Evolutionary conservation across 176 grass and related monocot species (phyloP).

Genomic region (Pontederia paniculata): DNA sequence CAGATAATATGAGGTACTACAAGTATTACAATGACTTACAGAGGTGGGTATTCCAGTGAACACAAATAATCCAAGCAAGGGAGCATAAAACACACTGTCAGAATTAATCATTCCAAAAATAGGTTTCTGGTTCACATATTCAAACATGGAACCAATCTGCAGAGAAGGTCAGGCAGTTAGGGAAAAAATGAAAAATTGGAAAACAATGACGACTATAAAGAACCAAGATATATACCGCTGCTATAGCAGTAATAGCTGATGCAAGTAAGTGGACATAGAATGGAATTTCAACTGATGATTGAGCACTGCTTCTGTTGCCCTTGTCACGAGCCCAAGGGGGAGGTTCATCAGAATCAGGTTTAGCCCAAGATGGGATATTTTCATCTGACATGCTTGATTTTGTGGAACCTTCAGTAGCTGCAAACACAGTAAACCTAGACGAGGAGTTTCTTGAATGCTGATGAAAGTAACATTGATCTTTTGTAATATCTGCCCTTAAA

Average conservation of each 20-base stretch:
- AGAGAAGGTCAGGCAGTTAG: not conserved
- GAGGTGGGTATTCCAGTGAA: conserved; percentile 84
- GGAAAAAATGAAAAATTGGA: not conserved
- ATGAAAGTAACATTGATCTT: not conserved
- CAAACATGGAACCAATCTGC: conserved; percentile 90
- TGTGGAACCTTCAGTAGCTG: conserved; percentile 34
- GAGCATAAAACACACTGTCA: conserved; percentile 74
- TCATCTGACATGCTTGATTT: conserved; percentile 64
- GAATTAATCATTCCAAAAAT: conserved; percentile 67
- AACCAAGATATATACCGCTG: conserved; percentile 37
- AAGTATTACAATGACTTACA: conserved; percentile 32
- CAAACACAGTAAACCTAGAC: conserved; percentile 21
- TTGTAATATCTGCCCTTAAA: no score
- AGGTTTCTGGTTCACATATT: conserved; percentile 67
- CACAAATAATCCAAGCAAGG: conserved; percentile 87
- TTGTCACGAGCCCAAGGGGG: conserved; percentile 60
- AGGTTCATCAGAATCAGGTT: conserved; percentile 56
- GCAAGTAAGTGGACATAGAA: conserved; percentile 75
- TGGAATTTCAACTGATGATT: conserved; percentile 31
- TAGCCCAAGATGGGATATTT: conserved; percentile 66
- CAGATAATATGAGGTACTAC: not conserved
- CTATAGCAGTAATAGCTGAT: conserved; percentile 76
- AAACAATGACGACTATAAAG: not conserved
- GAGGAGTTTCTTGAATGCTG: not conserved
- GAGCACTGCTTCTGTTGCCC: conserved; percentile 14